These are phyloP conservation scores for Aegilops sharonensis DNA, from an alignment of 176 grass and related monocot species.

Conservation along the genomic window DNA sequence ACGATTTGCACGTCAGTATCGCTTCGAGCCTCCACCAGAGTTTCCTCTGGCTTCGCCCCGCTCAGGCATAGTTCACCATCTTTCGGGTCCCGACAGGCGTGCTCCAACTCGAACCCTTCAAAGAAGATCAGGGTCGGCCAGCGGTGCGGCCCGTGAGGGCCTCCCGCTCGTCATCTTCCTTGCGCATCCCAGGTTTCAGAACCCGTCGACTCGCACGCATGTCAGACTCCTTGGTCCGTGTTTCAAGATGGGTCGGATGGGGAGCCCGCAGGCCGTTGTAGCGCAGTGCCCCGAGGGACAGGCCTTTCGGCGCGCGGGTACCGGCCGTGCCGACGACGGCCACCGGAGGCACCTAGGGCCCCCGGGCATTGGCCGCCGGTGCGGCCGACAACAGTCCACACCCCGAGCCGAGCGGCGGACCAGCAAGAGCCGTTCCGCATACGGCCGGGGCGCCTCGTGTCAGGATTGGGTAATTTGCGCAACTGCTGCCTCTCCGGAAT, in stretches of 20 bases:
- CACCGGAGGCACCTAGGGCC: neutral
- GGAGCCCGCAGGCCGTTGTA: conserved; percentile 36
- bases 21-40: conserved; percentile 68
- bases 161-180: too few species aligned
- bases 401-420: conserved; percentile 4
- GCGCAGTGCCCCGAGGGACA: neutral
- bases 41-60: conserved; percentile 71
- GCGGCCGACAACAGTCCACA: neutral
- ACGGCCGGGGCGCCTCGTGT: neutral
- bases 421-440: conserved; percentile 27
- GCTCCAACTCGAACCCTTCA: conserved; percentile 77
- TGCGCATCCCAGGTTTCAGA: too few species aligned
- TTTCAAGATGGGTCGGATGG: conserved; percentile 79
- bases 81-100: conserved; percentile 62
- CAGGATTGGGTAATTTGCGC: too few species aligned
- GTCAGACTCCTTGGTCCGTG: conserved; percentile 72
- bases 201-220: conserved; percentile 22
- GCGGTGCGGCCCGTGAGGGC: neutral
- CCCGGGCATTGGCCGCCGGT: conserved; percentile 12
- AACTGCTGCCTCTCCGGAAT: too few species aligned
- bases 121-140: conserved; percentile 54
- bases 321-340: neutral
- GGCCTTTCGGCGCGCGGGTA: too few species aligned
- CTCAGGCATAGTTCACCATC: conserved; percentile 73
- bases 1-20: conserved; percentile 58